phyloP scores from a whole-genome alignment of 257 asterid species.

The Lantana camara region DNA sequence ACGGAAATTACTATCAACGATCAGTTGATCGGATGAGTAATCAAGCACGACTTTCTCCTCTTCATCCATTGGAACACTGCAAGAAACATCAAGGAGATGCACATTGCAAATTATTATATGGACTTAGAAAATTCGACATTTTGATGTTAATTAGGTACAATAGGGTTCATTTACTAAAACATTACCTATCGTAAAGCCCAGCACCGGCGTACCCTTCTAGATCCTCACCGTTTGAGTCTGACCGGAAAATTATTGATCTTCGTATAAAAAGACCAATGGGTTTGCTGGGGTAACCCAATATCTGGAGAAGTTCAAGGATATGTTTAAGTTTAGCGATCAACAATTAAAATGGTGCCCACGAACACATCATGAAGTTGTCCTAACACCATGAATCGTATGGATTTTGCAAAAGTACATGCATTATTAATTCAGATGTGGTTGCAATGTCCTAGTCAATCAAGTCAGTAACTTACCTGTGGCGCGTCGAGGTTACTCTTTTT shows the following conservation, averaged over 20 bases:
- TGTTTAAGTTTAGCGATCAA: constrained; percentile 13
- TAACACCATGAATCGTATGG: constrained; percentile 7
- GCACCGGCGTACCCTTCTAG: constrained; percentile 99
- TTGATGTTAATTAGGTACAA: not conserved
- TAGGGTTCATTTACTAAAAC: no score
- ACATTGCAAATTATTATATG: not conserved
- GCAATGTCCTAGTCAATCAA: constrained; percentile 21
- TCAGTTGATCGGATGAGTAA: constrained; percentile 75
- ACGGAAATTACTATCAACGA: constrained; percentile 66
- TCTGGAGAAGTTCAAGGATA: constrained; percentile 48
- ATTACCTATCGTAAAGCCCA: constrained; percentile 95
- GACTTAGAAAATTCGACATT: not conserved
- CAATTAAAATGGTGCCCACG: constrained; percentile 11
- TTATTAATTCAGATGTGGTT: no score
- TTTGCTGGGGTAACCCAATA: constrained; percentile 98
- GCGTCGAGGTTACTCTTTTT: constrained; percentile 79
- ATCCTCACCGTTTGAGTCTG: constrained; percentile 99
- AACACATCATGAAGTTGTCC: constrained; percentile 1
- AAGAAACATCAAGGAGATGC: constrained; percentile 15
- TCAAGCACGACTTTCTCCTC: constrained; percentile 81
- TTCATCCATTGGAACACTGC: constrained; percentile 97
- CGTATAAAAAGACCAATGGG: constrained; percentile 88
- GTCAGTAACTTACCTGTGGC: constrained; percentile 57
- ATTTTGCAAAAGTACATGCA: constrained; percentile 11
- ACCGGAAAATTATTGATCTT: constrained; percentile 86